A percentile compares a stretch with the other conserved stretches of the same genome.
These are phyloP conservation scores for Jamesozyma gamospora DNA, from an alignment of 805 yeast species.

Conservation along the genomic window DNA sequence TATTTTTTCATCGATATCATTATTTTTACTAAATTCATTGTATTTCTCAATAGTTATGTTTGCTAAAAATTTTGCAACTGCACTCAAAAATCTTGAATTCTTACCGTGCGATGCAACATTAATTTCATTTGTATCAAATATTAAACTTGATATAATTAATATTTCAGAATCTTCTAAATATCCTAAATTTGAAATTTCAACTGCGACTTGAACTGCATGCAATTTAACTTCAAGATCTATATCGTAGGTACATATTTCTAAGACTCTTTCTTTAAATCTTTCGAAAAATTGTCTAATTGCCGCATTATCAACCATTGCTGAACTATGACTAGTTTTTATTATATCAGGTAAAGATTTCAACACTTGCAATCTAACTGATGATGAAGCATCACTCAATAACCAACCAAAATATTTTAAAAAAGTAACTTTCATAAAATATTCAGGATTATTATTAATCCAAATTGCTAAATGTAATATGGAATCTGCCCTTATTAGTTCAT, in stretches of 20 bases:
- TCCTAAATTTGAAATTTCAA: slow-evolving; percentile 49
- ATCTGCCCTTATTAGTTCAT: slow-evolving; percentile 58
- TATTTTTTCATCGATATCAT: slow-evolving; percentile 9
- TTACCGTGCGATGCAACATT: slow-evolving; percentile 25
- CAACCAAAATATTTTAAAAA: slow-evolving; percentile 75
- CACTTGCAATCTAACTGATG: slow-evolving; percentile 55
- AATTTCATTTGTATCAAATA: slow-evolving; percentile 32
- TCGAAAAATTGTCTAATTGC: slow-evolving; percentile 74
- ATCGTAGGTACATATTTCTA: slow-evolving; percentile 53
- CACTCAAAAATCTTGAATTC: slow-evolving; percentile 29
- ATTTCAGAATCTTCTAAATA: slow-evolving; percentile 54
- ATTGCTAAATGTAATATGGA: slow-evolving; percentile 53
- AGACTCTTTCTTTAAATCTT: slow-evolving; percentile 53
- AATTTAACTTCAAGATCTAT: slow-evolving; percentile 46
- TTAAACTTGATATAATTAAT: slow-evolving; percentile 33
- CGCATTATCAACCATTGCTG: slow-evolving; percentile 35
- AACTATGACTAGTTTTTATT: slow-evolving; percentile 22
- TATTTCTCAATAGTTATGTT: slow-evolving; percentile 34
- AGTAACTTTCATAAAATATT: slow-evolving; percentile 55
- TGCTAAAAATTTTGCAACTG: slow-evolving; percentile 47
- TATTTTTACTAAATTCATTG: slow-evolving; percentile 30
- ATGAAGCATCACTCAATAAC: slow-evolving; percentile 65
- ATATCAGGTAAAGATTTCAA: slow-evolving; percentile 40
- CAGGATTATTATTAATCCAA: slow-evolving; percentile 68
- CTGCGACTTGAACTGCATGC: slow-evolving; percentile 41